Percentiles rank a stretch among this genome's conserved stretches.
phyloP scores from a whole-genome alignment of 2,329 filamentous ascomycete species.

The Phoma sp. region DNA sequence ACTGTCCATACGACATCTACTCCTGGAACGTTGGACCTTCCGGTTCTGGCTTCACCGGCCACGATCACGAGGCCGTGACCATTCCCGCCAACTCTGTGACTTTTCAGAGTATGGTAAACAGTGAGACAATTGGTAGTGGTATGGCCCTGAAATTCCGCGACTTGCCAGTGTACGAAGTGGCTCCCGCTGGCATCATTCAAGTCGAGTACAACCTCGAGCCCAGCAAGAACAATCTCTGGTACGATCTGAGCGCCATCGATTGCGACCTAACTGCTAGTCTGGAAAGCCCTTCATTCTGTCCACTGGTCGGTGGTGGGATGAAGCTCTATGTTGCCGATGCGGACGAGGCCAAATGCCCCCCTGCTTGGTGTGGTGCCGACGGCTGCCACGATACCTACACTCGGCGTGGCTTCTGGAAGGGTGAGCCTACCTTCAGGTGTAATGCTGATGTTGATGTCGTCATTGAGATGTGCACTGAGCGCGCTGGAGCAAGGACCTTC shows the following conservation, averaged over 20 bases:
- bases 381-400: conserved; percentile 25
- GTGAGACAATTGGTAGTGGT: conserved; percentile 14
- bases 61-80: conserved; percentile 11
- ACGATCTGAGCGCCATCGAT: conserved; percentile 32
- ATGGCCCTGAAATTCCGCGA: conserved; percentile 34
- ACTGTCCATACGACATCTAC: conserved; percentile 31
- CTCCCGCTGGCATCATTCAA: conserved; percentile 31
- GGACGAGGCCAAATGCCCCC: conserved; percentile 4
- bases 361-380: conserved; percentile 14
- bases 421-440: conserved; percentile 29
- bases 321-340: conserved; percentile 17
- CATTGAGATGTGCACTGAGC: conserved; percentile 27
- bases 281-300: conserved; percentile 25
- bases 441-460: conserved; percentile 25
- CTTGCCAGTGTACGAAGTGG: conserved; percentile 19
- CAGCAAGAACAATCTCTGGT: conserved; percentile 21
- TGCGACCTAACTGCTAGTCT: conserved; percentile 17
- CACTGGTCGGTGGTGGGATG: conserved; percentile 29
- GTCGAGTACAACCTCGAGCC: conserved; percentile 29
- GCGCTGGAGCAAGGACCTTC: conserved; percentile 13
- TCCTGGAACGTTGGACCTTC: conserved; percentile 28
- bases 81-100: conserved; percentile 14
- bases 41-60: not conserved
- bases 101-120: conserved; percentile 22
- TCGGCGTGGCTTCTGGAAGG: conserved; percentile 19